Percentiles rank a stretch among this genome's conserved stretches.
Conservation (phyloP, 2,329 filamentous ascomycete species). For the Apiospora arundinis region DNA sequence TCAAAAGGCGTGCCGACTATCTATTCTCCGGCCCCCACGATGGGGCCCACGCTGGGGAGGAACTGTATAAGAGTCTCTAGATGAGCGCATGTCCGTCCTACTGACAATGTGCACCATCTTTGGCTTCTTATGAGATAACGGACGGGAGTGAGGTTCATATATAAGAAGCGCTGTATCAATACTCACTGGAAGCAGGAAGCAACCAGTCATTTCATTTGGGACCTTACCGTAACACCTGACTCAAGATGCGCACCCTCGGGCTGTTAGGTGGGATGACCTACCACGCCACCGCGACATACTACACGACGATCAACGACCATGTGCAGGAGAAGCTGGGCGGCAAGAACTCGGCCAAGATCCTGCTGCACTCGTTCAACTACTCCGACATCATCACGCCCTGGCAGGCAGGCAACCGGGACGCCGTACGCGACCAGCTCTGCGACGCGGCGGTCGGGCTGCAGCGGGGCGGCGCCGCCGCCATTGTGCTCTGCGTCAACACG, state of each 20-base stretch:
- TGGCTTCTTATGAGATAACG: too few species aligned
- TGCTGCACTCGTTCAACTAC: constrained; percentile 31
- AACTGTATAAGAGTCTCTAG: background rate
- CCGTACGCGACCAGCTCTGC: constrained; percentile 27
- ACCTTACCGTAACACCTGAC: background rate
- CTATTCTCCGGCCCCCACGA: background rate
- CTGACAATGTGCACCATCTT: background rate
- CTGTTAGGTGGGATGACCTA: constrained; percentile 32
- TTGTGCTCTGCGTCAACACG: constrained; percentile 31
- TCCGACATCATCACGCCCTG: constrained; percentile 27
- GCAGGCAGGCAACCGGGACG: constrained; percentile 28
- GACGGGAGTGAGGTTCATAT: background rate
- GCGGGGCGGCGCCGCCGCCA: constrained; percentile 28
- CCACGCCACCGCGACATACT: constrained; percentile 31
- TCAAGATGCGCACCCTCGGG: constrained; percentile 23
- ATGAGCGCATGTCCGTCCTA: background rate
- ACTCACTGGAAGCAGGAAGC: too few species aligned
- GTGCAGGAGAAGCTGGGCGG: constrained; percentile 28
- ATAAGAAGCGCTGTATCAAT: background rate
- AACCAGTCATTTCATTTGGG: too few species aligned
- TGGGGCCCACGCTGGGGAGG: background rate
- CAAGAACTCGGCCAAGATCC: constrained; percentile 28
- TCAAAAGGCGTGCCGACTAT: background rate
- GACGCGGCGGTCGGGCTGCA: constrained; percentile 26
- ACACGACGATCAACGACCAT: constrained; percentile 30